Evolutionary conservation across 2,329 filamentous ascomycete species (phyloP).

Genomic region (Phialophora chinensis): DNA sequence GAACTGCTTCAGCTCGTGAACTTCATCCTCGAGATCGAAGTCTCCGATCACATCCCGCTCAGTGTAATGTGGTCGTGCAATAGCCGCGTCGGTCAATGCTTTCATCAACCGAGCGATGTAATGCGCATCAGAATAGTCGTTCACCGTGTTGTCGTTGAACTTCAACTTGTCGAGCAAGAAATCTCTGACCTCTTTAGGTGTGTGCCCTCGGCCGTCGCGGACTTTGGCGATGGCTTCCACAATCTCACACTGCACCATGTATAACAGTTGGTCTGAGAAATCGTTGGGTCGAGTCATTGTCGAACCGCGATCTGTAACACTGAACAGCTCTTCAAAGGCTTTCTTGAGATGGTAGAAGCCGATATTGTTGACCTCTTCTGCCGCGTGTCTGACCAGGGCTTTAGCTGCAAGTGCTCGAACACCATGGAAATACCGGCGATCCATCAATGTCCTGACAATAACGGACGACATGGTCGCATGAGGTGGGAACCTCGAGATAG

Average conservation of each 20-base stretch:
- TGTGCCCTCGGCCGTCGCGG: constrained; percentile 74
- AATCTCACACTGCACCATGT: constrained; percentile 83
- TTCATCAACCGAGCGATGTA: constrained; percentile 83
- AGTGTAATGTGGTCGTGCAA: constrained; percentile 48
- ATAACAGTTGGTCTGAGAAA: constrained; percentile 84
- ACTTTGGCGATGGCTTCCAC: constrained; percentile 79
- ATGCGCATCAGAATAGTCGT: constrained; percentile 84
- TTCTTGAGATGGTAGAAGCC: constrained; percentile 84
- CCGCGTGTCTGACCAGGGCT: constrained; percentile 77
- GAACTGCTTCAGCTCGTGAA: constrained; percentile 60
- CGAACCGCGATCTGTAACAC: constrained; percentile 68
- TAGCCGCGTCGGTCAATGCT: constrained; percentile 63
- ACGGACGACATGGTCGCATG: constrained; percentile 88
- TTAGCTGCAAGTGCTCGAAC: constrained; percentile 85
- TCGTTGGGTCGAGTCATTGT: constrained; percentile 86
- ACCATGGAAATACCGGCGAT: constrained; percentile 89
- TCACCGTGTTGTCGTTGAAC: constrained; percentile 93
- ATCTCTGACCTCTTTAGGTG: constrained; percentile 76
- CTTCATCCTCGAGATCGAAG: constrained; percentile 54
- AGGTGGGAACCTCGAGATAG: constrained; percentile 69
- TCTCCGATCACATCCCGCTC: constrained; percentile 50
- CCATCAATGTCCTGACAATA: constrained; percentile 85
- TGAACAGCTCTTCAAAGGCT: constrained; percentile 87
- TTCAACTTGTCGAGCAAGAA: constrained; percentile 89
- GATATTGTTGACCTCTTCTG: constrained; percentile 72